A percentile compares a stretch with the other conserved stretches of the same genome.
Conservation (phyloP, 345 rosid genomes). For the Populus davidiana region DNA sequence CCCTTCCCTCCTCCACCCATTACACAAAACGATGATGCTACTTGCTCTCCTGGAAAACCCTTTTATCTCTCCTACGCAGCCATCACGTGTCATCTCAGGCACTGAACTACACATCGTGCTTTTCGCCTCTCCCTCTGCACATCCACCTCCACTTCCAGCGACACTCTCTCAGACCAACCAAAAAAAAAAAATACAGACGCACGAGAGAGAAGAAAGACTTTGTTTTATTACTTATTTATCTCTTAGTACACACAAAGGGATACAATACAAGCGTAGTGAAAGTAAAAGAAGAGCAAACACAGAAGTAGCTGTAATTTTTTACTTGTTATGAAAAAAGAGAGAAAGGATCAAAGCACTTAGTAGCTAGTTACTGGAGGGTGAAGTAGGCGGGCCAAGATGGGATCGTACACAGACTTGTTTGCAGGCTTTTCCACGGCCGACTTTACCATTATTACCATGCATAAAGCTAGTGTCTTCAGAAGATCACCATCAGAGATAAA, state of each 20-base stretch:
- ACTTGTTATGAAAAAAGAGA: too few species aligned
- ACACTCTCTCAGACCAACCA: neutral
- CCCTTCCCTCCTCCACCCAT: too few species aligned
- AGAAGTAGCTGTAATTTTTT: too few species aligned
- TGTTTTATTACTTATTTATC: neutral
- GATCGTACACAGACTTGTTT: slow-evolving; percentile 20
- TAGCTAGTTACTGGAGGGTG: too few species aligned
- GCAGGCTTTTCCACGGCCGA: slow-evolving; percentile 46
- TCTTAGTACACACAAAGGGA: too few species aligned
- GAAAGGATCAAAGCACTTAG: too few species aligned
- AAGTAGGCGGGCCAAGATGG: neutral
- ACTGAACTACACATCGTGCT: slow-evolving; percentile 32
- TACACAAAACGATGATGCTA: neutral
- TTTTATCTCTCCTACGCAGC: slow-evolving; percentile 44
- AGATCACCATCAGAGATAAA: too few species aligned
- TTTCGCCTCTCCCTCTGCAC: slow-evolving; percentile 25
- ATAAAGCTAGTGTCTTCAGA: slow-evolving; percentile 32
- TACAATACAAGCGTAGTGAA: too few species aligned
- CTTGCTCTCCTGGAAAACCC: neutral
- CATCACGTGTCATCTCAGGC: slow-evolving; percentile 49
- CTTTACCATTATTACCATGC: slow-evolving; percentile 46
- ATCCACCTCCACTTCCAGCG: slow-evolving; percentile 15
- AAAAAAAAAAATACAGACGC: slow-evolving; percentile 17
- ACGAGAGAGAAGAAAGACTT: neutral
- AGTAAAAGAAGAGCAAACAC: too few species aligned